Conservation (phyloP, 2,329 filamentous ascomycete genomes). For the Waltergamsia citrina region DNA sequence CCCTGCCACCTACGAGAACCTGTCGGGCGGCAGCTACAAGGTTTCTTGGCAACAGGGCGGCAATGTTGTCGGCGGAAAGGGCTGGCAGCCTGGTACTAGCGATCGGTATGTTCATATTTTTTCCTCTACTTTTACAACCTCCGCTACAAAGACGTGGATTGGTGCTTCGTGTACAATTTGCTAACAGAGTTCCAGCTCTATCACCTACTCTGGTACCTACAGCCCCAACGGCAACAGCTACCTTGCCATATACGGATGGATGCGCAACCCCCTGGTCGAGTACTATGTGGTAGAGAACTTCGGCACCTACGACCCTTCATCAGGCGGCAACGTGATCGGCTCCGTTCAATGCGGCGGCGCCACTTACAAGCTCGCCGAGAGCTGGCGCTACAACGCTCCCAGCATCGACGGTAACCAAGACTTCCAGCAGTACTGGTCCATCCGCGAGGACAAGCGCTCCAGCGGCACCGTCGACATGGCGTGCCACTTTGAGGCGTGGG, state of each 20-base stretch:
- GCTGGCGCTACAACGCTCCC: conserved; percentile 29
- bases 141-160: too few relatives aligned
- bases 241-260: conserved; percentile 25
- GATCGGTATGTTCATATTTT: conserved; percentile 24
- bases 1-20: conserved; percentile 34
- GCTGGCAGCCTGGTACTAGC: conserved; percentile 40
- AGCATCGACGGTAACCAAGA: conserved; percentile 37
- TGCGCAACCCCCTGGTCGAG: conserved; percentile 19
- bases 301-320: conserved; percentile 25
- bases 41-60: conserved; percentile 33
- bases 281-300: conserved; percentile 27
- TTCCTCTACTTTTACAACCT: background rate
- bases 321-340: conserved; percentile 20
- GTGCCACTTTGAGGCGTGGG: conserved; percentile 46
- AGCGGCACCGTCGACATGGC: conserved; percentile 37
- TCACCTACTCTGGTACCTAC: conserved; percentile 26
- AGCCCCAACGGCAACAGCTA: conserved; percentile 16
- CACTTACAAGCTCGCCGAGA: conserved; percentile 26
- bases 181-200: conserved; percentile 17
- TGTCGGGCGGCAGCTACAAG: conserved; percentile 30
- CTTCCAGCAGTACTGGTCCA: conserved; percentile 44
- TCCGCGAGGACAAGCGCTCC: conserved; percentile 37
- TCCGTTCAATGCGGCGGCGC: conserved; percentile 23
- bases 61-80: conserved; percentile 49
- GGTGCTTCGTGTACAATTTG: too few relatives aligned